phyloP scores from a whole-genome alignment of 257 asterid species.

The Fraxinus excelsior region DNA sequence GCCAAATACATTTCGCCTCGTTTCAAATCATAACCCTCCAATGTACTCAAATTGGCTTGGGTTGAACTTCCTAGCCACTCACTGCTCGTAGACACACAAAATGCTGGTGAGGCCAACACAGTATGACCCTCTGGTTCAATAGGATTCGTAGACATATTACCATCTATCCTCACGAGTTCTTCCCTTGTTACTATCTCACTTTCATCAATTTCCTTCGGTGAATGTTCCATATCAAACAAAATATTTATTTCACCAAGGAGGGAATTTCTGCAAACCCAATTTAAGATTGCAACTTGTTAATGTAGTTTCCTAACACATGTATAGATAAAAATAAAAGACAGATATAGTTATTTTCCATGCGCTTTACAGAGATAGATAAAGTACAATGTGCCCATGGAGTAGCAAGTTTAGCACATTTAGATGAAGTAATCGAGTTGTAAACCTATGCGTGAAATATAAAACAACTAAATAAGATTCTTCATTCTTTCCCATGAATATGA shows the following conservation, averaged over 20 bases:
- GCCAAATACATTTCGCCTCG: conserved; percentile 20
- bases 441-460: neutral
- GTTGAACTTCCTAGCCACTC: conserved; percentile 26
- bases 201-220: conserved; percentile 20
- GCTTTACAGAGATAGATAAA: neutral
- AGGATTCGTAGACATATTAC: conserved; percentile 20
- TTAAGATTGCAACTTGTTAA: no score
- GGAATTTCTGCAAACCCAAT: conserved; percentile 3
- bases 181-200: conserved; percentile 21
- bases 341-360: no score
- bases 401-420: neutral
- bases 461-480: neutral
- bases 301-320: no score
- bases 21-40: conserved; percentile 11
- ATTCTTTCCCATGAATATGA: neutral
- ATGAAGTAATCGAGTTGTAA: neutral
- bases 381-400: neutral
- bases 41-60: conserved; percentile 16
- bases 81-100: conserved; percentile 17
- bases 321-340: no score
- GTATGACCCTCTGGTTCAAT: neutral
- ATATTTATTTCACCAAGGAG: conserved; percentile 9
- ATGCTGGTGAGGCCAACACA: neutral
- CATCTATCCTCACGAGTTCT: conserved; percentile 18
- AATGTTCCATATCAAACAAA: conserved; percentile 29